Evolutionary conservation across 371 early-diverging fungal species (phyloP), one percentile per base, ranked within the genome.

Genomic region (Caulochytrium protostelioides): DNA sequence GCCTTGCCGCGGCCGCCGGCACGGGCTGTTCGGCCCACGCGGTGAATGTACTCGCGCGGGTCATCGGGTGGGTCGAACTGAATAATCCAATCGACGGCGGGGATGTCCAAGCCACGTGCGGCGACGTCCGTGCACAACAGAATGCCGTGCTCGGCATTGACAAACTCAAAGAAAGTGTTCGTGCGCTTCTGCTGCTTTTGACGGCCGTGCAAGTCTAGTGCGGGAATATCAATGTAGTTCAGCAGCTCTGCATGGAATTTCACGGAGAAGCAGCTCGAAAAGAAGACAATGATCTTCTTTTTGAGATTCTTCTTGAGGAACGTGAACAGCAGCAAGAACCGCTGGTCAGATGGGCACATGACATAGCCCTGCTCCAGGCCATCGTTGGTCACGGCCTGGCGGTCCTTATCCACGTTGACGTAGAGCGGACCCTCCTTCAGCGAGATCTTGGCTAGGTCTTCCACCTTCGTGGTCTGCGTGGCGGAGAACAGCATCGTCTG

Each of bases 41-140:
- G 78, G 52, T 98, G 98, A 43, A 95, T 90, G 54, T 97, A 98
- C 49, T 94, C 91, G 35, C 52, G 50, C 35, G 85, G 83, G 62
- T 86, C 94, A 77, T 89, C 84, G 46, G 99, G 97, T 13, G 95
- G 84, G 58, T 98, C 99, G 54, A 74, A 98, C 56, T 98, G 97
- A 41, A 97, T 77, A 43, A 98, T 89, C 82, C 89, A 83, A 51
- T 95, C 95, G 12, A 97, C 95, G 9, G 79, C 73, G 21, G 94
- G 86, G 43, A 98, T 89, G 59, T 98, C 99, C 20, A 98, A 59
- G 1, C 99, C 99, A 59, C 99, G 72, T 3, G 97, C 92, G 18
- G 92, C 97, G 19, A 98, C 89, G 50, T 98, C 94, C 23, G 99
- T 97, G 55, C 92, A 90, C 42, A 92, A 65, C 33, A 95, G 57